A percentile compares a stretch with the other conserved stretches of the same genome.
These are phyloP conservation scores for Hemileia vastatrix DNA, from an alignment of 1,284 basidiomycete species.

Conservation along the genomic window DNA sequence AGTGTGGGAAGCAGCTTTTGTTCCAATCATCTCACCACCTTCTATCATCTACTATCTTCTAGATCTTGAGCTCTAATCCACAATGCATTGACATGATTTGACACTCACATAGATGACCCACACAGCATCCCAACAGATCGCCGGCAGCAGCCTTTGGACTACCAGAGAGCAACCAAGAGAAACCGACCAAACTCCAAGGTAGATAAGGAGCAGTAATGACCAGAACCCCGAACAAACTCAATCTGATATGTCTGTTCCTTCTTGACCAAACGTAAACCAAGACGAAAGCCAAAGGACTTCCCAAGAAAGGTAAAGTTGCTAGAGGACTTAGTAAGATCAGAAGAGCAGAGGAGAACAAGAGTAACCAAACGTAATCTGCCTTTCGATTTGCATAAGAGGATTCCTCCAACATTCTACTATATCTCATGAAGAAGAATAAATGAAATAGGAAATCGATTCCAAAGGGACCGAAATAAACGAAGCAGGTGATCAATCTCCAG, in stretches of 20 bases:
- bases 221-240: slow-evolving; percentile 84
- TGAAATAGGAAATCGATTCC: slow-evolving; percentile 89
- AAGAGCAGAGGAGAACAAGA: slow-evolving; percentile 67
- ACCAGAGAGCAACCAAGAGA: slow-evolving; percentile 76
- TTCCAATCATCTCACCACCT: too few species aligned
- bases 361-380: slow-evolving; percentile 88
- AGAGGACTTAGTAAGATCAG: slow-evolving; percentile 32
- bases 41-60: too few species aligned
- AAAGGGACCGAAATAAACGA: slow-evolving; percentile 89
- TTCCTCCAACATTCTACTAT: slow-evolving; percentile 89
- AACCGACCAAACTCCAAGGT: slow-evolving; percentile 74
- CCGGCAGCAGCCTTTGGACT: slow-evolving; percentile 73
- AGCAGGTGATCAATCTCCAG: slow-evolving; percentile 80
- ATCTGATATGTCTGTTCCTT: slow-evolving; percentile 81
- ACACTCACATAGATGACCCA: slow-evolving; percentile 40
- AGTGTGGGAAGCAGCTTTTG: too few species aligned
- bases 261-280: slow-evolving; percentile 95
- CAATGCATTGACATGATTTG: slow-evolving; percentile 26
- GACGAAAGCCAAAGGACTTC: slow-evolving; percentile 47
- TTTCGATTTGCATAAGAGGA: slow-evolving; percentile 78
- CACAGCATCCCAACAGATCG: slow-evolving; percentile 54
- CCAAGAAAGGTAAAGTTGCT: too few species aligned
- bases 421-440: slow-evolving; percentile 96
- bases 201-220: slow-evolving; percentile 92
- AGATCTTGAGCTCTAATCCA: slow-evolving; percentile 22